Base-by-base conservation (phyloP, 768 basidiomycete species). In the Cystofilobasidium macerans region DNA sequence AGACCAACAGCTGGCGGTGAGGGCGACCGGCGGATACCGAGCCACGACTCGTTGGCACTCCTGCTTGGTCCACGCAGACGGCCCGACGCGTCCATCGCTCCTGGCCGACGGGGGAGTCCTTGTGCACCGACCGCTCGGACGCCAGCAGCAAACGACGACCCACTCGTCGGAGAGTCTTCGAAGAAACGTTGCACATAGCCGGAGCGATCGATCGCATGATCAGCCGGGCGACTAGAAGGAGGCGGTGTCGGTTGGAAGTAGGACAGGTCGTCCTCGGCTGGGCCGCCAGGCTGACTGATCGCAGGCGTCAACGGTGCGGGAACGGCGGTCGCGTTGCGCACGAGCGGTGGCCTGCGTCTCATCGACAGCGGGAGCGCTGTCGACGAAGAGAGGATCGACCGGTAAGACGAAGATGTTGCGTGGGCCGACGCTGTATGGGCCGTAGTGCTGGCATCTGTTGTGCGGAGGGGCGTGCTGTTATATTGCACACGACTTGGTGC, bases 171-270 rank as follows among this genome's bases (percentile, higher is more conserved):
- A n/a, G n/a, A n/a, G n/a, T n/a, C n/a, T n/a, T n/a, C n/a, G n/a
- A n/a, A n/a, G n/a, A n/a, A n/a, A n/a, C n/a, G n/a, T n/a, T n/a
- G n/a, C n/a, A n/a, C n/a, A n/a, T n/a, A n/a, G n/a, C n/a, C n/a
- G n/a, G n/a, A n/a, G n/a, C n/a, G n/a, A n/a, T n/a, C n/a, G n/a
- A n/a, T n/a, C n/a, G 5, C 24, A 9, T 5, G 18, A 6, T 18
- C 6, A 26, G 51, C 26, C 16, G 3, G 51, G 13, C 51, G 28
- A 32, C 51, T 26, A 2, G 51, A 30, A 30, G n/a, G 48, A 5
- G 48, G 48, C 28, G 48, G 48, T 12, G 48, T 51, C n/a, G 48
- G 48, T 11, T 51, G 48, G 48, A 51, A 51, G 48, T 51, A 51
- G 24, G 48, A 51, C n/a, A 12, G 48, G 6, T 12, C 48, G 24